Evolutionary conservation across 352 stramenopile genomes (phyloP), one percentile per base, ranked within the genome.

Genomic region (Nothophytophthora sp.): DNA sequence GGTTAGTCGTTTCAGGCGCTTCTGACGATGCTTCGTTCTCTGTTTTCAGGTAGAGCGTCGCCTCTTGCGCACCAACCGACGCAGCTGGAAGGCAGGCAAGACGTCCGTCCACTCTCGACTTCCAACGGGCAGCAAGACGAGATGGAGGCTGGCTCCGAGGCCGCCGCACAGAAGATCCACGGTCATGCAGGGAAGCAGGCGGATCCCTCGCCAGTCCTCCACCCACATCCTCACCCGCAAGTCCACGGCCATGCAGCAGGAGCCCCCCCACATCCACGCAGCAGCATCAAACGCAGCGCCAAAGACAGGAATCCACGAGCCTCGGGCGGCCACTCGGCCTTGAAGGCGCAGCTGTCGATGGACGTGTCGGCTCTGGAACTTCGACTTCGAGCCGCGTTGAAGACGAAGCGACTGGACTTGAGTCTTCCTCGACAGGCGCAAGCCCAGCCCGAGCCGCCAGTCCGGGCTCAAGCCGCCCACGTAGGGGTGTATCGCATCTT

Each of bases 321-420:
- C n/a, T n/a, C 36, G 2, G 56, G 50, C 1, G 16, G 20, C 12
- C 37, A 37, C 15, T 27, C 52, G 16, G 15, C 33, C 2, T 18
- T 40, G 2, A 60, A 54, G 20, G 13, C 6, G 12, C 42, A 52
- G 15, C 15, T 35, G 12, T 19, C 38, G 9, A 16, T 37, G 29
- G 36, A 32, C 39, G 57, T 25, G 27, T 48, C 50, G 2, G 18
- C 20, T 2, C 5, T 82, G 12, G 55, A 74, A 15, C 53, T 55
- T 25, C 61, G 73, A 19, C 50, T 87, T 18, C 44, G 57, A 44
- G 44, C 40, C 18, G 53, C 63, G 0, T 30, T 66, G 0, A 58
- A 29, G 16, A 67, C 70, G 15, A 63, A 58, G 23, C 53, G 53
- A 29, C 52, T 88, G 11, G 74, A 86, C 20, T 33, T 86, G 11